A percentile compares a stretch with the other conserved stretches of the same genome.
Conservation (phyloP, 2,329 filamentous ascomycete species). For the Nemania sp. region DNA sequence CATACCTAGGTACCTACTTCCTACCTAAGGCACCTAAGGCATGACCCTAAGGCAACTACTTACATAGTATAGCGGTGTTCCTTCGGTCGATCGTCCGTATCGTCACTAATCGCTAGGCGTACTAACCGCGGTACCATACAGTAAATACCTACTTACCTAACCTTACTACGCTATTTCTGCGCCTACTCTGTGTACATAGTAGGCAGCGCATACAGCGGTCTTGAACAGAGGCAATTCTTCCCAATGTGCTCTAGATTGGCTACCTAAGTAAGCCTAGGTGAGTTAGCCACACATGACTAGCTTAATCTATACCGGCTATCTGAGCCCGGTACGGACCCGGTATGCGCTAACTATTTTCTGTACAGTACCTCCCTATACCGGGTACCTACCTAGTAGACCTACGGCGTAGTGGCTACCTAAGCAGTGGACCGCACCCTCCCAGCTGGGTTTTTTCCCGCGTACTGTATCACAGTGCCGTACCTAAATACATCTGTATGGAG, state of each 20-base stretch:
- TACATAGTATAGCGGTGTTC: slow-evolving; percentile 17
- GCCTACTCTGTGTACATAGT: neutral
- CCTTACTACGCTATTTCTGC: neutral
- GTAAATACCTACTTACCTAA: neutral
- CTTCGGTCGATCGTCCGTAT: slow-evolving; percentile 22
- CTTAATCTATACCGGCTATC: slow-evolving; percentile 38
- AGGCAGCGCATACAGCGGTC: slow-evolving; percentile 1
- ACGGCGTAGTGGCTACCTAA: too few species aligned
- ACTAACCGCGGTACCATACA: neutral
- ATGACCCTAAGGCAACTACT: neutral
- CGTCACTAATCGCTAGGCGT: neutral
- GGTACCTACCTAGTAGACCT: neutral
- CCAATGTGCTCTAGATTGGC: slow-evolving; percentile 21
- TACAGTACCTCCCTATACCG: neutral
- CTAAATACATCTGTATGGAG: neutral
- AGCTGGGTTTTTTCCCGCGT: slow-evolving; percentile 21
- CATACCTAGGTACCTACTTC: neutral
- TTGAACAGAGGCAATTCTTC: slow-evolving; percentile 23
- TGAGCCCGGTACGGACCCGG: slow-evolving; percentile 26
- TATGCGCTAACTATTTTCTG: neutral
- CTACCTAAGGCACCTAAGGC: too few species aligned
- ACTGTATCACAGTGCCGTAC: neutral
- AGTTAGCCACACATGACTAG: slow-evolving; percentile 30
- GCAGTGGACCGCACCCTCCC: neutral
- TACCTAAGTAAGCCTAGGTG: slow-evolving; percentile 17